A percentile compares a stretch with the other conserved stretches of the same genome.
Conservation (phyloP, 345 rosid species). For the Pelargonium nanum region DNA sequence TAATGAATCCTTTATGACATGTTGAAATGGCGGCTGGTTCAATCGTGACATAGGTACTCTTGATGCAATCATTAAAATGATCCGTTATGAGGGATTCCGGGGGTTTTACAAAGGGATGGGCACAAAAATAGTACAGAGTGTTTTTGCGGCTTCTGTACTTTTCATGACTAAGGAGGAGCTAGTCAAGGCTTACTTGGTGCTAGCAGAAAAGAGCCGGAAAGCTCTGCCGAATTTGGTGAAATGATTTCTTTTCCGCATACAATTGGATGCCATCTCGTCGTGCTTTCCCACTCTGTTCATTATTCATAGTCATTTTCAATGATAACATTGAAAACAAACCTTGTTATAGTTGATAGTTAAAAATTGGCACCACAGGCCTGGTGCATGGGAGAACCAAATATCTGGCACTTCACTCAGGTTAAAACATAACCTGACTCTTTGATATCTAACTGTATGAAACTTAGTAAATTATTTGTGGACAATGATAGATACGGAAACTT, state of each 20-base stretch:
- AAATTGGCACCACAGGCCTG: slow-evolving; percentile 4
- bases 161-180: slow-evolving; percentile 71
- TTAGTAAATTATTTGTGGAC: no score
- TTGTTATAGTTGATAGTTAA: neutral
- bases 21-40: neutral
- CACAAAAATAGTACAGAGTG: slow-evolving; percentile 68
- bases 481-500: no score
- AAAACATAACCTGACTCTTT: no score
- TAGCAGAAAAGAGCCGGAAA: slow-evolving; percentile 31
- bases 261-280: neutral
- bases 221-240: slow-evolving; percentile 14
- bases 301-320: slow-evolving; percentile 2
- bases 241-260: slow-evolving; percentile 8
- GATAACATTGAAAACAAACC: neutral
- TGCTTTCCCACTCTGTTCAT: neutral
- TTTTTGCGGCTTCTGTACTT: slow-evolving; percentile 66
- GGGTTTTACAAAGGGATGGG: slow-evolving; percentile 68
- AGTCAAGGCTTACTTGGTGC: slow-evolving; percentile 36
- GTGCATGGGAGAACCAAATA: neutral
- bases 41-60: neutral
- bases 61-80: slow-evolving; percentile 54
- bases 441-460: no score
- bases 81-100: slow-evolving; percentile 45
- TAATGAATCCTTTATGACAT: no score
- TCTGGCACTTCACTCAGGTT: neutral